Conservation (phyloP, 805 yeast genomes). For the Teunomyces panamensis region DNA sequence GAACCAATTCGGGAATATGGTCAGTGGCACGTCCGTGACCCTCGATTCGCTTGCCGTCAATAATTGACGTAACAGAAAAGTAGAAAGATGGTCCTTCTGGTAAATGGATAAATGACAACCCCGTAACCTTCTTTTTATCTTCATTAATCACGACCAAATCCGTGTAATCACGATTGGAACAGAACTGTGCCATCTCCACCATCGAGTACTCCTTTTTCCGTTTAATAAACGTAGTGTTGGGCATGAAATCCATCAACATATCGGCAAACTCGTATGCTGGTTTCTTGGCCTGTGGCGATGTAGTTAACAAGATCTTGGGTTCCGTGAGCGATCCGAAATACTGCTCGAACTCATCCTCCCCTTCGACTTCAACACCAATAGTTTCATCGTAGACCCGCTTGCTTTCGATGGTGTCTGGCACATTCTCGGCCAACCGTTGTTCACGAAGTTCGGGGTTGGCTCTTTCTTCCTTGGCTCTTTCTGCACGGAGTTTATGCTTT, state of each 20-base stretch:
- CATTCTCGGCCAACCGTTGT: constrained; percentile 72
- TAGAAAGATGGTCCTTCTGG: constrained; percentile 96
- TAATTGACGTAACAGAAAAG: constrained; percentile 76
- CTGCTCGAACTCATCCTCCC: constrained; percentile 61
- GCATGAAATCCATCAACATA: constrained; percentile 76
- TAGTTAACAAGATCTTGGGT: constrained; percentile 88
- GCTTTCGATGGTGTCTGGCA: constrained; percentile 78
- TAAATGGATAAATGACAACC: constrained; percentile 86
- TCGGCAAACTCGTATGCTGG: constrained; percentile 90
- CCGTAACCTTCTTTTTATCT: constrained; percentile 88
- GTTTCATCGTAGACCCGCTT: constrained; percentile 89
- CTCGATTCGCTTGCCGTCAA: constrained; percentile 67
- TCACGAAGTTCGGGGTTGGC: constrained; percentile 78
- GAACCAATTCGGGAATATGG: constrained; percentile 86
- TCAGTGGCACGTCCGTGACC: constrained; percentile 92
- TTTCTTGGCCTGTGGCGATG: constrained; percentile 81
- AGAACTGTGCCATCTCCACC: constrained; percentile 81
- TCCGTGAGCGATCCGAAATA: constrained; percentile 54
- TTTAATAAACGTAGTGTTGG: constrained; percentile 82
- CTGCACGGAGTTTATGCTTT: constrained; percentile 73
- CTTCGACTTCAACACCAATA: constrained; percentile 55
- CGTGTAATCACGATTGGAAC: constrained; percentile 80
- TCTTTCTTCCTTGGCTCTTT: constrained; percentile 83
- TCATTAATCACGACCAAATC: constrained; percentile 89
- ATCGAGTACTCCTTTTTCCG: constrained; percentile 80